Base-by-base conservation (phyloP, 106 monocot genomes). In the Dendrobium catenatum region DNA sequence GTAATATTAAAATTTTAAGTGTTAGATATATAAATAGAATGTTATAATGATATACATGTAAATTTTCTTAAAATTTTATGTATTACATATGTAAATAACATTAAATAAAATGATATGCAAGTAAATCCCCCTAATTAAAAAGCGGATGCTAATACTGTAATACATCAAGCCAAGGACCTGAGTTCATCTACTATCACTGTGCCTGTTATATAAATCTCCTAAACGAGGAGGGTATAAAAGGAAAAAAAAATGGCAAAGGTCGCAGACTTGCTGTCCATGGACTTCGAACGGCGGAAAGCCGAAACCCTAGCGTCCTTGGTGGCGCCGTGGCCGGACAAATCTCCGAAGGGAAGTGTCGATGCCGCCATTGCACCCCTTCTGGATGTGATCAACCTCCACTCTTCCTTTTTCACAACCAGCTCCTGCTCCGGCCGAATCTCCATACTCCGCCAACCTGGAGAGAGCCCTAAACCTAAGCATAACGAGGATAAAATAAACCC, bases 341-440 rank as follows among this genome's bases (percentile, higher is more conserved):
- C 96, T 6, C 96, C 96, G 6, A 96, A 96, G 83, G 96, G 94
- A 41, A 87, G 77, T 26, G 80, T 96, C 15, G 96, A 94, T 78
- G 86, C 72, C 0, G 90, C 92, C 43, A 90, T 96, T 78, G 74
- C 86, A 42, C 89, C 94, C 2, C 86, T 96, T 58, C 83, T 96
- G 78, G 83, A 84, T 59, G 81, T 79, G 80, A 83, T 96, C 81
- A 96, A 96, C 84, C 31, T 40, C 55, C 86, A 92, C 75, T 85
- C 88, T 9, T 87, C 90, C 58, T 86, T 85, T 89, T 94, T 96
- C 90, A 96, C 96, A 85, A 96, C 96, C 80, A 90, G 89, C 86
- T 96, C 96, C 66, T 96, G 93, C 87, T 96, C 96, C 85, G 96
- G 96, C 42, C 96, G 96, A 68, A 89, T 96, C 81, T 91, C 96